Base-by-base conservation (phyloP, 352 stramenopile genomes). In the Pythium dissimile region DNA sequence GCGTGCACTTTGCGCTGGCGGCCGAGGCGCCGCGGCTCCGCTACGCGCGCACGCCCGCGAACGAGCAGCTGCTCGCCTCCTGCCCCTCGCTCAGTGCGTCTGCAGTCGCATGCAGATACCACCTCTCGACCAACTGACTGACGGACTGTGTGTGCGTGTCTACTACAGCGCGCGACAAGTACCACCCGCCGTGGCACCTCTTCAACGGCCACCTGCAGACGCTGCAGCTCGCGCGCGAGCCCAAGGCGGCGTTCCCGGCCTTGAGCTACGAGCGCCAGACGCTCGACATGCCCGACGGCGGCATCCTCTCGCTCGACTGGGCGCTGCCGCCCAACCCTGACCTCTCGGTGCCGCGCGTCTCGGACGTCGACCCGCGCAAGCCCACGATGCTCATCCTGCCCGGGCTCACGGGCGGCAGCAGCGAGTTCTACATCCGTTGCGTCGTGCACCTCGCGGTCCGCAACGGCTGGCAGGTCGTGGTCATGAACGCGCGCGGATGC, bases 241-340 rank as follows among this genome's bases (percentile, higher is more conserved):
- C 75, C 7, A 64, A 71, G 4, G 51, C 75, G 34, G 35, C 45
- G 8, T 52, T 64, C 5, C 77, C 79, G 1, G 15, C 16, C 1
- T 66, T 86, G 37, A 13, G 31, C 3, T 91, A 91, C 63, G 57
- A 78, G 45, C 75, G 81, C 15, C 72, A 91, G 59, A 53, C 80
- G 5, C 64, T 91, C 5, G 67, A 84, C 26, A 71, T 88, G 63
- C 72, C 71, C 13, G 78, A 90, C 54, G 78, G 80, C 23, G 82
- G 82, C 16, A 64, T 89, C 15, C 66, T 88, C 13, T 88, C 83
- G 1, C 61, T 92, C 27, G 83, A 92, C 66, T 92, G 83, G 83
- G 83, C 78, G 20, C 63, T 86, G 10, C 61, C 75, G 26, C 24
- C 72, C 9, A 47, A 37, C 15, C 27, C 32, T 1, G 27, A 72